Conservation (phyloP, 495 filamentous ascomycete species). For the Aspergillus steynii region DNA sequence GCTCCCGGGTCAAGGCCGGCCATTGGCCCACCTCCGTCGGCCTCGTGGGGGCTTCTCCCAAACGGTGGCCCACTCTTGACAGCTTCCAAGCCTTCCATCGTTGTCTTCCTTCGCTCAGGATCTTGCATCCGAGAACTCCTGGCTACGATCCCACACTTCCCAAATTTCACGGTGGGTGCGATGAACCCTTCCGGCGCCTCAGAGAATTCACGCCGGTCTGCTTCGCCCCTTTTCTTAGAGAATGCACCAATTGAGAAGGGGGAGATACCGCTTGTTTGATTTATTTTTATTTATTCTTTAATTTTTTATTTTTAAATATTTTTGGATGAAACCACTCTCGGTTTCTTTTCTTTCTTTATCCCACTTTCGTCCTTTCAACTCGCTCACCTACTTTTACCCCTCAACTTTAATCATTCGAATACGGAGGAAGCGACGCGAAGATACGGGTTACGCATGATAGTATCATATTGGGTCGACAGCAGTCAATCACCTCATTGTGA, state of each 20-base stretch:
- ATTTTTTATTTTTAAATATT: neutral
- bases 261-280: neutral
- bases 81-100: conserved; percentile 25
- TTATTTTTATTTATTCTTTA: neutral
- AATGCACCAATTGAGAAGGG: neutral
- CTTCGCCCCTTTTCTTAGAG: neutral
- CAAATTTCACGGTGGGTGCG: neutral
- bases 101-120: conserved; percentile 20
- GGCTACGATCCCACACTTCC: conserved; percentile 21
- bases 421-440: neutral
- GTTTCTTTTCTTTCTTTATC: neutral
- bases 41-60: conserved; percentile 20
- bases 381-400: neutral
- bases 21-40: conserved; percentile 12
- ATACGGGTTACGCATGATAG: too few relatives aligned
- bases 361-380: neutral
- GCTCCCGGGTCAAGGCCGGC: neutral
- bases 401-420: neutral
- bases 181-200: neutral
- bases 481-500: neutral
- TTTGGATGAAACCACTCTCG: neutral
- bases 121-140: conserved; percentile 30
- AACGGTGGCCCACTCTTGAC: conserved; percentile 30
- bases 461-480: too few relatives aligned
- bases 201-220: neutral